phyloP scores from a whole-genome alignment of 106 monocot genomes.

The Ottelia alismoides region DNA sequence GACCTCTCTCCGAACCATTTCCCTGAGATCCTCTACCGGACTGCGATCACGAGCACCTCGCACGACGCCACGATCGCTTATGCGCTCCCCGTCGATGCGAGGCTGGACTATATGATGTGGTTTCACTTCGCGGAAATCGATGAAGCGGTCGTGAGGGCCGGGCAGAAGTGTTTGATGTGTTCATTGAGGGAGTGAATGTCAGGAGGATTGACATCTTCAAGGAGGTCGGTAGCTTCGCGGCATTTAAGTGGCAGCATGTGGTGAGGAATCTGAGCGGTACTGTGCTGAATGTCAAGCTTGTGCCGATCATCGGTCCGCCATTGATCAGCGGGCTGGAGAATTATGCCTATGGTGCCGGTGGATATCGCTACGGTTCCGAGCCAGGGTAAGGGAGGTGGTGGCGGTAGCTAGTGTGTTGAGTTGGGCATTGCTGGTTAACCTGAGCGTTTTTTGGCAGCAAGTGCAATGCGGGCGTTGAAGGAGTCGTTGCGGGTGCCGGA shows the following conservation, averaged over 20 bases:
- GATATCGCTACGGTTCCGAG: constrained; percentile 42
- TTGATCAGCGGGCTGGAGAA: constrained; percentile 76
- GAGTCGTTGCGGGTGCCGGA: too few relatives aligned
- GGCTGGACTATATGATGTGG: constrained; percentile 17
- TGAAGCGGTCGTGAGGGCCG: not conserved
- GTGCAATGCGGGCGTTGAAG: too few relatives aligned
- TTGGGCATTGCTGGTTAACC: too few relatives aligned
- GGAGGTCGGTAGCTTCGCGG: constrained; percentile 52
- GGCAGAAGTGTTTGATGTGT: constrained; percentile 65
- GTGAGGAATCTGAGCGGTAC: constrained; percentile 44
- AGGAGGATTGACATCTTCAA: constrained; percentile 58
- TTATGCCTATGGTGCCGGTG: constrained; percentile 68
- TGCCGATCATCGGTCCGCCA: constrained; percentile 55
- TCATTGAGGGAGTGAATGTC: constrained; percentile 29
- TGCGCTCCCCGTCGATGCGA: constrained; percentile 8
- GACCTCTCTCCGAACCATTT: constrained; percentile 7
- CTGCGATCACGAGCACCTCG: not conserved
- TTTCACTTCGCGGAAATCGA: constrained; percentile 23
- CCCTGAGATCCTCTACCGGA: constrained; percentile 8
- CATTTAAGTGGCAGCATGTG: constrained; percentile 63
- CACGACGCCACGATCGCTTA: constrained; percentile 1
- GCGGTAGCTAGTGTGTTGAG: not conserved
- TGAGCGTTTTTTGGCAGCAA: too few relatives aligned
- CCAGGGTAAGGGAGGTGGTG: constrained; percentile 36
- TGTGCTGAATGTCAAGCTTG: constrained; percentile 49